phyloP scores from a whole-genome alignment of 345 rosid genomes.

The Capsella bursapastoris region DNA sequence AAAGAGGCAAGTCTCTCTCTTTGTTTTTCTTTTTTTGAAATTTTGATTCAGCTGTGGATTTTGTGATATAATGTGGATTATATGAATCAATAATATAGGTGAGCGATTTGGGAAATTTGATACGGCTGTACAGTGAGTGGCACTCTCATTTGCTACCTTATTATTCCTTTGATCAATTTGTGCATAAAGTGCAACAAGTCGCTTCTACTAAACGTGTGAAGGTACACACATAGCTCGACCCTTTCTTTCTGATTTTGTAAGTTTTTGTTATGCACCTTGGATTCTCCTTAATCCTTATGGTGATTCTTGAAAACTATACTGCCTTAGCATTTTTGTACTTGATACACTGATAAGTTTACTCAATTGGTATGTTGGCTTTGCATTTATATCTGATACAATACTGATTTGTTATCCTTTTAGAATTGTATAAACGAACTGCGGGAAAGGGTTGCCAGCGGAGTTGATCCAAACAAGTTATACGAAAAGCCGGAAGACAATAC shows the following conservation, averaged over 20 bases:
- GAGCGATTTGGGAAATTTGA: constrained; percentile 74
- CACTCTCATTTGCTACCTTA: constrained; percentile 80
- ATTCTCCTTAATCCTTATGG: neutral
- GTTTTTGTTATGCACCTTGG: neutral
- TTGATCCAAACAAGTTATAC: constrained; percentile 75
- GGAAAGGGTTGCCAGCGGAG: constrained; percentile 85
- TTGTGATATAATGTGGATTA: neutral
- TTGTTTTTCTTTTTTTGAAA: too few species aligned
- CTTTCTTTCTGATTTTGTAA: neutral
- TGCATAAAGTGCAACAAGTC: constrained; percentile 79
- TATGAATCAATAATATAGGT: constrained; percentile 49
- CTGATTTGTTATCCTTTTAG: constrained; percentile 46
- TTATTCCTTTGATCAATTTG: constrained; percentile 85
- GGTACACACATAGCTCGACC: constrained; percentile 54
- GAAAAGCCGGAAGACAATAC: constrained; percentile 50
- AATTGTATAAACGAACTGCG: constrained; percentile 70
- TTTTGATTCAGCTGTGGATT: neutral
- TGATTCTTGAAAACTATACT: neutral
- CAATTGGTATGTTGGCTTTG: constrained; percentile 1
- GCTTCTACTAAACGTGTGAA: constrained; percentile 77
- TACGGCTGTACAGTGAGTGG: constrained; percentile 83
- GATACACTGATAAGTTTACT: neutral
- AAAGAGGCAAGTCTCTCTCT: constrained; percentile 61
- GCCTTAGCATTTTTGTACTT: too few species aligned
- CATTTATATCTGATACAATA: neutral